Evolutionary conservation across 352 stramenopile species (phyloP), one percentile per base, ranked within the genome.

Genomic region (Phytophthora sp.): DNA sequence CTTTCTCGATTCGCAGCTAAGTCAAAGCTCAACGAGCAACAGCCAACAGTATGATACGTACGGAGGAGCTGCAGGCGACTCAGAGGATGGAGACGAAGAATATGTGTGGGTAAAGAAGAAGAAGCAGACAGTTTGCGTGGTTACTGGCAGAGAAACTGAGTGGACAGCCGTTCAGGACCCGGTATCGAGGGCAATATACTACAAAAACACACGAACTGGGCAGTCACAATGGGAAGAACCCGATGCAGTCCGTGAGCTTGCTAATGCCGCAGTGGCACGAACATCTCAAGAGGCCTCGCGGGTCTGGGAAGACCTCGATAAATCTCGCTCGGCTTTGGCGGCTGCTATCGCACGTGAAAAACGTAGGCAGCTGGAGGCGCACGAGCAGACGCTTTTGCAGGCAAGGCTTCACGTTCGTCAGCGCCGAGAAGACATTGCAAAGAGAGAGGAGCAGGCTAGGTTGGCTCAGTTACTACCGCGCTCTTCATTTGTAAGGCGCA

Each of bases 91-190:
- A 30, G 77, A 63, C 15, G 76, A 72, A 20, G 80, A 89, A 30
- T 89, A 89, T 42, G 77, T 89, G 4, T 89, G 80, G 80, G 80
- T 89, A 12, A 89, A 89, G 55, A 89, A 89, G 71, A 89, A 89
- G 59, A 78, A 77, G 44, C 79, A 87, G 43, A 81, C 77, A 0
- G 76, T 89, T 21, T 82, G 73, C n/a, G 80, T 89, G n/a, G 80
- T 84, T 12, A 82, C 77, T 10, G 69, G 80, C 18, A 81, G 72
- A 31, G 65, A 81, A 21, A 83, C 74, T 26, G 80, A 89, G 45
- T 89, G 80, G 80, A 83, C 67, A 20, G 76, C 77, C 12, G 80
- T 89, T 7, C 80, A 88, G 53, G 80, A 89, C 44, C 76, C 77
- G 3, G 51, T 62, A 1, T 85, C 74, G 12, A 69, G 74, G 21